A percentile compares a stretch with the other conserved stretches of the same genome.
These are phyloP conservation scores for Fraxinus americana DNA, from an alignment of 257 asterid species.

Conservation along the genomic window DNA sequence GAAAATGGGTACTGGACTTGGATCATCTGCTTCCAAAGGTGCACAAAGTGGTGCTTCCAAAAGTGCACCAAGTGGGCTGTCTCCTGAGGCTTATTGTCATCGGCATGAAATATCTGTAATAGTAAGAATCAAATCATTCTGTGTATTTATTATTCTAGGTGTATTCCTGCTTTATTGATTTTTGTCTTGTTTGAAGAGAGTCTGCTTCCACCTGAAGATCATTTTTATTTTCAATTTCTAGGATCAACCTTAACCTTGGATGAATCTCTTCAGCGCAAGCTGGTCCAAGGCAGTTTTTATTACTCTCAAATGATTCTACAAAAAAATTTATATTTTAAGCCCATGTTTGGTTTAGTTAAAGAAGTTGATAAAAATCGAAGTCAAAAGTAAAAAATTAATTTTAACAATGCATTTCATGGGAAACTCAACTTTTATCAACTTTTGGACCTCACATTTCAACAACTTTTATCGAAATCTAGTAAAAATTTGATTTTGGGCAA, in stretches of 20 bases:
- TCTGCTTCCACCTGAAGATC: neutral
- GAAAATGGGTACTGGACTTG: conserved; percentile 38
- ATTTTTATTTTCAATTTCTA: neutral
- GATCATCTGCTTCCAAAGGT: conserved; percentile 41
- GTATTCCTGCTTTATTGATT: conserved; percentile 9
- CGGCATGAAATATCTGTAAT: conserved; percentile 83
- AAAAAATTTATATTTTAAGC: too few species aligned
- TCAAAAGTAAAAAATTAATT: too few species aligned
- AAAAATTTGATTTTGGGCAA: too few species aligned
- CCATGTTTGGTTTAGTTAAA: neutral
- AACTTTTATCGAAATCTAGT: too few species aligned
- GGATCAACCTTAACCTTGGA: neutral
- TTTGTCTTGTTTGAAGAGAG: neutral
- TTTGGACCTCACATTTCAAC: neutral
- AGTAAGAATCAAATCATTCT: conserved; percentile 44
- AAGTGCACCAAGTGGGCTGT: conserved; percentile 50
- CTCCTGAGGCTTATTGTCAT: conserved; percentile 69
- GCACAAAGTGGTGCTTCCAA: conserved; percentile 48
- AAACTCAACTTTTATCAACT: too few species aligned
- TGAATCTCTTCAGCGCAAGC: neutral
- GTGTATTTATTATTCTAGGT: neutral
- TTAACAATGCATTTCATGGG: too few species aligned
- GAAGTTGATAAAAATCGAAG: too few species aligned
- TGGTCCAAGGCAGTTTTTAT: neutral
- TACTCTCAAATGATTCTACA: neutral